Percentiles rank a stretch among this genome's conserved stretches.
Evolutionary conservation across 495 filamentous ascomycete species (phyloP).

Genomic region (Corynascus novoguineensis): DNA sequence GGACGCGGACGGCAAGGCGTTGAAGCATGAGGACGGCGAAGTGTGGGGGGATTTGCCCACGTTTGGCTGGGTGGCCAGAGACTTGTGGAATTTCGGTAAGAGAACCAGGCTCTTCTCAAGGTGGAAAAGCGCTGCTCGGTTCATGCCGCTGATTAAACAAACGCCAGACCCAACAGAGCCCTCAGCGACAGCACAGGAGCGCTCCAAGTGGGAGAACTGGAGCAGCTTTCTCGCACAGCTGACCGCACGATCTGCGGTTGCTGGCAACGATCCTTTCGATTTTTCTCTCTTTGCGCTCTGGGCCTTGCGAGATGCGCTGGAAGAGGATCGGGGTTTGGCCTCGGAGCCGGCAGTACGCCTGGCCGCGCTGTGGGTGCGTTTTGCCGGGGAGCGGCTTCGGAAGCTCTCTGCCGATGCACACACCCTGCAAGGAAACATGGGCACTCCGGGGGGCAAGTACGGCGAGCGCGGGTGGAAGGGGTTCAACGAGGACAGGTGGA

Average conservation of each 20-base stretch:
- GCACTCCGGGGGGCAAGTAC: not conserved
- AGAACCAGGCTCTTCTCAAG: no score
- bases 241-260: conserved; percentile 7
- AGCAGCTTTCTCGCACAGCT: conserved; percentile 21
- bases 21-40: not conserved
- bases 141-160: no score
- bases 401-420: not conserved
- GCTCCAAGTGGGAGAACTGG: conserved; percentile 9
- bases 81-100: conserved; percentile 20
- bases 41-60: conserved; percentile 17
- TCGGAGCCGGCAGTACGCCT: conserved; percentile 10
- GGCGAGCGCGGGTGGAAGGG: conserved; percentile 12
- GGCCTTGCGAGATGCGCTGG: conserved; percentile 18
- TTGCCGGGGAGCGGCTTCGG: conserved; percentile 14
- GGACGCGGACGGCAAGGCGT: not conserved
- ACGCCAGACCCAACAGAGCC: not conserved
- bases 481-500: conserved; percentile 27
- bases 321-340: not conserved
- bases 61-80: conserved; percentile 10
- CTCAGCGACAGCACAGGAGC: not conserved
- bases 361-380: conserved; percentile 22
- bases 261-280: conserved; percentile 13
- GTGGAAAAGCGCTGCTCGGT: no score
- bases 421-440: not conserved
- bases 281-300: conserved; percentile 18